Conservation (phyloP, 176 grass and related monocot species). For the Secale cereale region DNA sequence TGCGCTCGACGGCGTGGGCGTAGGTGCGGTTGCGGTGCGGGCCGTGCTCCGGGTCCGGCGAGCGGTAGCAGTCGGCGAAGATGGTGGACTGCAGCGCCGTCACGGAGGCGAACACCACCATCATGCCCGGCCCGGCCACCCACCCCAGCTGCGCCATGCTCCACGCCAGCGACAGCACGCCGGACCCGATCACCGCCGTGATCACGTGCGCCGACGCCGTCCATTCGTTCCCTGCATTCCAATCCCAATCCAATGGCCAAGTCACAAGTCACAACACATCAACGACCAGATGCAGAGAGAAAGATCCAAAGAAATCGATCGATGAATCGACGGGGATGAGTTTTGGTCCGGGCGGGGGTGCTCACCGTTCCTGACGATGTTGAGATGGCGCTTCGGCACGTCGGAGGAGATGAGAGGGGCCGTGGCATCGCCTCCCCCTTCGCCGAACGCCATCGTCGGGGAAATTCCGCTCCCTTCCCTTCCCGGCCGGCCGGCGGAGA, state of each 20-base stretch:
- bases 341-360: background rate
- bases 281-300: background rate
- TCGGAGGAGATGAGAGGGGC: constrained; percentile 32
- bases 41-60: constrained; percentile 64
- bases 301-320: background rate
- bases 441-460: constrained; percentile 40
- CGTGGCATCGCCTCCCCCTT: constrained; percentile 15
- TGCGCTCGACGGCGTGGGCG: constrained; percentile 72
- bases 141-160: constrained; percentile 95
- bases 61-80: constrained; percentile 89
- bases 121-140: constrained; percentile 70
- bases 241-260: background rate
- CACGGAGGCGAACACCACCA: constrained; percentile 81
- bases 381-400: constrained; percentile 3
- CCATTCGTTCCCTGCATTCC: constrained; percentile 59
- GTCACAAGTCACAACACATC: background rate
- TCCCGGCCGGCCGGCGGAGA: background rate
- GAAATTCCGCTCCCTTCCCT: background rate
- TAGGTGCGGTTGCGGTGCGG: constrained; percentile 92
- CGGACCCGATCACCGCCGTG: constrained; percentile 92
- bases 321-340: background rate
- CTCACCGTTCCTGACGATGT: constrained; percentile 37
- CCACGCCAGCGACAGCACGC: constrained; percentile 89
- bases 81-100: constrained; percentile 81
- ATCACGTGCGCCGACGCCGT: constrained; percentile 91